phyloP scores from a whole-genome alignment of 805 yeast genomes.

The Metschnikowia colocasiae region DNA sequence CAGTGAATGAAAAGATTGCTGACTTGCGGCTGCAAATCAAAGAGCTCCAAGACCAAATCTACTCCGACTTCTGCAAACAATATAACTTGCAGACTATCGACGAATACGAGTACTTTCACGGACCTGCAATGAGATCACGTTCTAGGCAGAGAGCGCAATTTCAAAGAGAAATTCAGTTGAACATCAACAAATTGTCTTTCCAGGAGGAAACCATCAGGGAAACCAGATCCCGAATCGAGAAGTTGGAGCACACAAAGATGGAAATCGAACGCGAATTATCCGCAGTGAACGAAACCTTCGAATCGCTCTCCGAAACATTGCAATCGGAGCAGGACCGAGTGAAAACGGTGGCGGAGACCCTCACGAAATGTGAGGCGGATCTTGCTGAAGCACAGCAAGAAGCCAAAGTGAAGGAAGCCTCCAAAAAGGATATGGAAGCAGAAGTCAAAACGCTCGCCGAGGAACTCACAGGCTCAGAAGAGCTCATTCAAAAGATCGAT shows the following conservation, averaged over 20 bases:
- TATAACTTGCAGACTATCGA: conserved; percentile 53
- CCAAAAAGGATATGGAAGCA: conserved; percentile 30
- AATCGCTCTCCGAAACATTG: conserved; percentile 32
- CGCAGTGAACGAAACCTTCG: conserved; percentile 33
- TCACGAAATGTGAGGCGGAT: conserved; percentile 26
- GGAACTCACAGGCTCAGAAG: conserved; percentile 43
- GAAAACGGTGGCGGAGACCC: not conserved
- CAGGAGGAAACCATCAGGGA: conserved; percentile 59
- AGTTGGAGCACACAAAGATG: conserved; percentile 26
- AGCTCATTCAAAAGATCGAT: conserved; percentile 49
- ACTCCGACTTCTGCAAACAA: conserved; percentile 50
- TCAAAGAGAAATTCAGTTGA: conserved; percentile 55
- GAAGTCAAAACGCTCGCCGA: conserved; percentile 30
- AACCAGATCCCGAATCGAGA: conserved; percentile 44
- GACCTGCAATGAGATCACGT: conserved; percentile 51
- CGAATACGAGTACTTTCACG: conserved; percentile 70
- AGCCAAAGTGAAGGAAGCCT: conserved; percentile 14
- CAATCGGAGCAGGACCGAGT: conserved; percentile 30
- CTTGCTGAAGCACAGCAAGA: conserved; percentile 29
- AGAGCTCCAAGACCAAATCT: conserved; percentile 31
- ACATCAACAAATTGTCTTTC: conserved; percentile 60
- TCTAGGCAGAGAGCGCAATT: conserved; percentile 60
- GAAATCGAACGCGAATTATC: conserved; percentile 26
- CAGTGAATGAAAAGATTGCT: conserved; percentile 19
- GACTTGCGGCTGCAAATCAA: conserved; percentile 17